A percentile compares a stretch with the other conserved stretches of the same genome.
Evolutionary conservation across 2,329 filamentous ascomycete species (phyloP).

Genomic region (Colletotrichum sp.): DNA sequence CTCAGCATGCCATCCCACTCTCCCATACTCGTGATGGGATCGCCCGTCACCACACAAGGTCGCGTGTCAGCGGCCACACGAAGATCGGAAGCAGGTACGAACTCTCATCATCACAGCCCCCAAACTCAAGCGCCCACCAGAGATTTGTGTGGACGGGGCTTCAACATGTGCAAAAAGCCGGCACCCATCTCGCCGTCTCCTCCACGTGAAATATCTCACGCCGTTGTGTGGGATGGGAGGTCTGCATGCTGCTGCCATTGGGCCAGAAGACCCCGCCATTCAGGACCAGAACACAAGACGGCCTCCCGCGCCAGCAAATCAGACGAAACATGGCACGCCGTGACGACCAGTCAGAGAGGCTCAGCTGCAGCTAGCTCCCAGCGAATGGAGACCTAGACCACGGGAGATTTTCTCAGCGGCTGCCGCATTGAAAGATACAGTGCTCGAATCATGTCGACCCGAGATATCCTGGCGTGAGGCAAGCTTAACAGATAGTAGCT

Average conservation of each 20-base stretch:
- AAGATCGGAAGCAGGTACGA: slow-evolving; percentile 19
- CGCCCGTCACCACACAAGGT: slow-evolving; percentile 5
- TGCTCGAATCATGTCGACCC: slow-evolving; percentile 11
- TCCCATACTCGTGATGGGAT: slow-evolving; percentile 12
- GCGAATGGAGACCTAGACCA: not conserved
- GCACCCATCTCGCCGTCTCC: not conserved
- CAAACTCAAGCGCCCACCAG: not conserved
- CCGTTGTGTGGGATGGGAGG: not conserved
- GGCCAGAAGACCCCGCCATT: not conserved
- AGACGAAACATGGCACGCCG: slow-evolving; percentile 9
- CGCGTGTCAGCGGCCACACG: slow-evolving; percentile 15
- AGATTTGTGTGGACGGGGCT: not conserved
- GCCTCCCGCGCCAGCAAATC: slow-evolving; percentile 16
- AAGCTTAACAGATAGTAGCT: not conserved
- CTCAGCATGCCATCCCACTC: slow-evolving; percentile 1
- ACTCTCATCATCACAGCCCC: slow-evolving; percentile 8
- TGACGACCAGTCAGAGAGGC: slow-evolving; percentile 1
- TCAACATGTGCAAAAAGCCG: slow-evolving; percentile 4
- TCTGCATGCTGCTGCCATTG: not conserved
- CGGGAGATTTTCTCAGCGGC: not conserved
- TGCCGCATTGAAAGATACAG: not conserved
- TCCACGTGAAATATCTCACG: slow-evolving; percentile 5
- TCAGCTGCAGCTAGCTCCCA: not conserved
- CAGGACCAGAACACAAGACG: not conserved
- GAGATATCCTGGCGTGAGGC: slow-evolving; percentile 2